Evolutionary conservation across 768 basidiomycete genomes (phyloP).

Genomic region (Cystobasidium onofrii): DNA sequence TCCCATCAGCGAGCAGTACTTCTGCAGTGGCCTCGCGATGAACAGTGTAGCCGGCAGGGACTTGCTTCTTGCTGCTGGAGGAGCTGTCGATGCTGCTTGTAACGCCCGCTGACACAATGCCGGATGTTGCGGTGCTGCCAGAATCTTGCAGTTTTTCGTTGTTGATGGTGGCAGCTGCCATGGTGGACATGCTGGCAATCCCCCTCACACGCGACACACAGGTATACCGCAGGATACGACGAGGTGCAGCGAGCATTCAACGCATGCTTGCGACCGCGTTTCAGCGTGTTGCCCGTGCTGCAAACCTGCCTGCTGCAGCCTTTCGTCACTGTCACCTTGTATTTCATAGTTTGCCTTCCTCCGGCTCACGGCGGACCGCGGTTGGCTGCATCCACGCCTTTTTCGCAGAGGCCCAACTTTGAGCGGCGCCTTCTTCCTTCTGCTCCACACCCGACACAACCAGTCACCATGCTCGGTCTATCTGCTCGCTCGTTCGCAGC

Average conservation of each 20-base stretch:
- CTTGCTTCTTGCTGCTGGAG: neutral
- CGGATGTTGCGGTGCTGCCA: neutral
- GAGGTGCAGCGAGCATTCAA: no score
- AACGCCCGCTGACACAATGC: neutral
- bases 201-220: no score
- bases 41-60: slow-evolving; percentile 12
- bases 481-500: slow-evolving; percentile 9
- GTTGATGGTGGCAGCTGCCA: neutral
- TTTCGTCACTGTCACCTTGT: no score
- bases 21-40: slow-evolving; percentile 20
- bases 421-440: neutral
- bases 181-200: neutral
- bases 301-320: no score
- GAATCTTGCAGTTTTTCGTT: no score
- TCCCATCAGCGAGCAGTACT: neutral
- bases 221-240: no score
- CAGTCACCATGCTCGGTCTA: neutral
- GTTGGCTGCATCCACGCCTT: neutral
- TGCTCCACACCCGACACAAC: neutral
- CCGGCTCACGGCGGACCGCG: neutral
- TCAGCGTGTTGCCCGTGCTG: no score
- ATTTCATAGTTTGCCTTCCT: no score
- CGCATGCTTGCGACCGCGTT: no score
- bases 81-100: neutral
- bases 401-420: neutral